Evolutionary conservation across 2,329 filamentous ascomycete species (phyloP), one percentile per base, ranked within the genome.

Genomic region (Pseudogymnoascus destructans): DNA sequence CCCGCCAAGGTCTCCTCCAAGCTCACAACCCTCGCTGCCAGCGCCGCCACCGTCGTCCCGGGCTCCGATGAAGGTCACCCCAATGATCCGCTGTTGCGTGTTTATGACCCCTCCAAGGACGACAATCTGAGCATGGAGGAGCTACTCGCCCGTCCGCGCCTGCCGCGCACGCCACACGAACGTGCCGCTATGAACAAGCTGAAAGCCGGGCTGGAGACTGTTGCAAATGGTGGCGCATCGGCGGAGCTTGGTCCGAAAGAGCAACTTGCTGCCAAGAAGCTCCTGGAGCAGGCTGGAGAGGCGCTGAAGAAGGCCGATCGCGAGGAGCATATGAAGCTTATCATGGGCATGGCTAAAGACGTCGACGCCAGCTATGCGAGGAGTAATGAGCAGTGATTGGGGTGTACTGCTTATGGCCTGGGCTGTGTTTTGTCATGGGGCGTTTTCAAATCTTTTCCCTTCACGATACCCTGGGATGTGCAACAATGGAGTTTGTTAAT

Each of bases 31-130:
- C 25, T 52, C 6, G 46, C 46, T 49, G 40, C 40, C 40, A 46
- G 11, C 40, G n/a, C 17, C 9, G 4, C 25, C 25, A 3, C 25
- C 10, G 1, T 5, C 46, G n/a, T 5, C n/a, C 46, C 46, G 1
- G 46, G 46, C 25, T 30, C 46, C 46, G 46, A 52, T 30, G 46
- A 30, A 52, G 46, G 46, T 1, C 56, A 42, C 19, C 17, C 40
- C 19, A 38, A 27, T 10, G 40, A 57, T 13, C 56, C 56, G 33
- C 56, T 57, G n/a, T 11, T 46, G 19, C 32, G 56, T 30, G 40
- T 30, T n/a, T 57, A 57, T 21, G 56, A 57, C 25, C 56, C 56
- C 19, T 11, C 36, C 19, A 57, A 42, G 33, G 56, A 57, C 21
- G 56, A 23, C 2, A 30, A 15, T 1, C 54, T 56, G 32, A 40